Conservation (phyloP, 2,329 filamentous ascomycete genomes). For the Berkeleyomyces rouxiae region DNA sequence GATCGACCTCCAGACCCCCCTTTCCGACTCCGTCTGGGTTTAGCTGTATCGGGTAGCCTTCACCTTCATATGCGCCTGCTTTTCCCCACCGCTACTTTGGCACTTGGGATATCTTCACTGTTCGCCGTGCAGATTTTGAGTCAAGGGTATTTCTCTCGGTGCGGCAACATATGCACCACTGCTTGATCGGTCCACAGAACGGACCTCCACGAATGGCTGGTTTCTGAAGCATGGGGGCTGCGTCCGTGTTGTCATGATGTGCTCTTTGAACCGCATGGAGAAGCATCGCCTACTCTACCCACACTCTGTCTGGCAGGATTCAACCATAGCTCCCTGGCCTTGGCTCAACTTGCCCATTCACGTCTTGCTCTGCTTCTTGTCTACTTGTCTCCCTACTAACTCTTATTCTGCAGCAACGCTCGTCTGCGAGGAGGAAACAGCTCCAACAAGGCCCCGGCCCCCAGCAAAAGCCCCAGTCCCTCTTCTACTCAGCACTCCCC, state of each 20-base stretch:
- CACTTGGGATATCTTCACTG: neutral
- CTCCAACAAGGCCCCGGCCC: constrained; percentile 28
- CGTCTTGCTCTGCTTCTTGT: neutral
- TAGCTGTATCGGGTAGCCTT: neutral
- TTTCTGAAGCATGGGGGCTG: neutral
- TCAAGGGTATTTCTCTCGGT: neutral
- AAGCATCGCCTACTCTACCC: too few species aligned
- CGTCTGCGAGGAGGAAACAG: constrained; percentile 13
- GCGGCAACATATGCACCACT: neutral
- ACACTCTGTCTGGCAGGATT: neutral
- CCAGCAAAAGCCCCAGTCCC: constrained; percentile 35
- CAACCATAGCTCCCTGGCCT: neutral
- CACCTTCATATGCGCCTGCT: neutral
- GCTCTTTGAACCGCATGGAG: too few species aligned
- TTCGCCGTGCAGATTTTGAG: constrained; percentile 1
- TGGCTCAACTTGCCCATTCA: neutral
- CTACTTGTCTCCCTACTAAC: neutral
- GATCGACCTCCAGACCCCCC: too few species aligned
- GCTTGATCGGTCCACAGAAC: neutral
- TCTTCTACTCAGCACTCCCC: constrained; percentile 31
- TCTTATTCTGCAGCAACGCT: constrained; percentile 20
- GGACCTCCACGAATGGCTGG: neutral
- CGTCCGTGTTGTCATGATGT: neutral
- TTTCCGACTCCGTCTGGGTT: neutral
- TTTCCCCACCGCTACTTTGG: neutral